Evolutionary conservation across 2,329 filamentous ascomycete species (phyloP), one percentile per base, ranked within the genome.

Genomic region (Pseudogymnoascus sp.): DNA sequence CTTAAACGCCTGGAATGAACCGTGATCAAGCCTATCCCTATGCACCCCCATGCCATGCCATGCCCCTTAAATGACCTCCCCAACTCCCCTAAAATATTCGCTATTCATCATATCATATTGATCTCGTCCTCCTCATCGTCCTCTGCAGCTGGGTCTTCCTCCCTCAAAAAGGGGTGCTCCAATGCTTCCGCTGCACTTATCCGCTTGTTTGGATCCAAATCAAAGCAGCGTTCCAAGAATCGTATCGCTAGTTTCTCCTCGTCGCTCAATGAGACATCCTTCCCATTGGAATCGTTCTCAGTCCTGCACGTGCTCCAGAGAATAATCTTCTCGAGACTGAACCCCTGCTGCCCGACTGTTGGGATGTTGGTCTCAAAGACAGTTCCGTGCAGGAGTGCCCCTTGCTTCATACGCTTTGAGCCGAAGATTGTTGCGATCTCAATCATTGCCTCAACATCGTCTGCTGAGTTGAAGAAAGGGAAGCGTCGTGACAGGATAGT

Each of bases 381-480:
- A 70, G 93, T 90, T 1, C 95, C 95, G 72, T 99, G 95, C 60
- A 96, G 80, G 17, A 91, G 79, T 0, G 91, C 91, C 2, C 89
- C 90, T 35, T 84, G 80, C 72, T 88, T 90, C 93, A 99, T 97
- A 64, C 88, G 86, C 72, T 84, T 87, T 44, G 83, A 82, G 60
- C 95, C 95, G 74, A 97, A 97, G 65, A 99, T 96, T 64, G 91
- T 96, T 37, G 93, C 90, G 68, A 99, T 96, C 76, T 99, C 95
- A 68, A 99, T 93, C 83, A 97, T 89, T 61, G 95, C 95, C 72
- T 99, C 95, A 59, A 99, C 89, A 71, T 99, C 95, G 74, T 99
- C 95, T n/a, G 92, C 89, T 53, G 91, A 96, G 77, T 99, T 97
- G 82, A 99, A 99, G 77, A 99, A 99, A 1, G 95, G 95, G 71